Conservation (phyloP, 371 early-diverging fungal species). For the Rhizopus stolonifer region DNA sequence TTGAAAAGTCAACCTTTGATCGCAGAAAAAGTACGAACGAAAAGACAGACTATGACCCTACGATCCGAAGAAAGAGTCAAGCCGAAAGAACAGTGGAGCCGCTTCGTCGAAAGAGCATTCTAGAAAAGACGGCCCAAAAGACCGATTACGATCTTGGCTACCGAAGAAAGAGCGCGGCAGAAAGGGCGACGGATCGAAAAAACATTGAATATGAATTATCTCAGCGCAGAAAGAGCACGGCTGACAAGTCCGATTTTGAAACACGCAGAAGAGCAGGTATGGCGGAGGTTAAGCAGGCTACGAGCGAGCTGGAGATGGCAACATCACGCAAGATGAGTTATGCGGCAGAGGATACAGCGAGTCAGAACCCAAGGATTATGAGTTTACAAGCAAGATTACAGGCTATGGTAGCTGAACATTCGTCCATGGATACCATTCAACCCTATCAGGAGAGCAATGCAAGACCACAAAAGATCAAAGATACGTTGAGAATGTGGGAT, state of each 20-base stretch:
- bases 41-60: too few species aligned
- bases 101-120: too few species aligned
- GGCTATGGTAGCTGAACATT: slow-evolving; percentile 35
- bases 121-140: too few species aligned
- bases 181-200: not conserved
- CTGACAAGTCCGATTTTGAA: not conserved
- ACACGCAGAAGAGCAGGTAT: not conserved
- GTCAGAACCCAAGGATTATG: slow-evolving; percentile 8
- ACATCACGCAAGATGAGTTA: slow-evolving; percentile 14
- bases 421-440: slow-evolving; percentile 16
- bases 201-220: not conserved
- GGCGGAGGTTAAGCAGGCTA: not conserved
- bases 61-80: too few species aligned
- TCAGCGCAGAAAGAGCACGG: not conserved
- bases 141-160: not conserved
- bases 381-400: slow-evolving; percentile 32
- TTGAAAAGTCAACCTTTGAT: not conserved
- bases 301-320: not conserved
- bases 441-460: slow-evolving; percentile 1
- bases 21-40: not conserved
- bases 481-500: slow-evolving; percentile 30
- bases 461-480: slow-evolving; percentile 23
- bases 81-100: too few species aligned
- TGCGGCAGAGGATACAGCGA: not conserved
- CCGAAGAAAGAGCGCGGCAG: too few species aligned